Conservation (phyloP, 1,284 basidiomycete genomes). For the Cryptococcus hybrid region DNA sequence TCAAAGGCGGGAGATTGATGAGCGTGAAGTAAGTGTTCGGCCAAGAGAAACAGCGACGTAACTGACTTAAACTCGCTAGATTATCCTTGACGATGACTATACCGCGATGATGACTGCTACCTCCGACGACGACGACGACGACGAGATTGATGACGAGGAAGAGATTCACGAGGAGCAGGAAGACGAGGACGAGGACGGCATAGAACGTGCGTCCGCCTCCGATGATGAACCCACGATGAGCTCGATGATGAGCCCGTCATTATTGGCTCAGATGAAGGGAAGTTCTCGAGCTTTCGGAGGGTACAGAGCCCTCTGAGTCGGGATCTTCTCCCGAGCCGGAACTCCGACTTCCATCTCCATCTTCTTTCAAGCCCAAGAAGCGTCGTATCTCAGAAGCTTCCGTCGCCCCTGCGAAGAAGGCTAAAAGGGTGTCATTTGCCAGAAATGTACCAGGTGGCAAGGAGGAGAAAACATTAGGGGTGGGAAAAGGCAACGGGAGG, state of each 20-base stretch:
- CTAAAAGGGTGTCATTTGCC: constrained; percentile 33
- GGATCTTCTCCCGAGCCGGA: constrained; percentile 15
- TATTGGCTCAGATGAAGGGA: constrained; percentile 40
- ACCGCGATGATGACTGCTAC: constrained; percentile 35
- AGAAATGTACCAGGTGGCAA: background rate
- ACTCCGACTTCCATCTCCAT: constrained; percentile 15
- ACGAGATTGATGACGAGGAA: constrained; percentile 31
- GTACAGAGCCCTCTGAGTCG: constrained; percentile 35
- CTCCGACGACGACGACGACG: constrained; percentile 35
- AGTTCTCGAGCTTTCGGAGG: constrained; percentile 44
- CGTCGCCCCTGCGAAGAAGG: constrained; percentile 21
- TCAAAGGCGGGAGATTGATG: constrained; percentile 58
- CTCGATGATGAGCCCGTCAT: constrained; percentile 31
- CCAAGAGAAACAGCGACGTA: background rate
- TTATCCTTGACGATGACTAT: constrained; percentile 60
- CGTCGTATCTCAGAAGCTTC: constrained; percentile 15
- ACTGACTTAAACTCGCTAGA: constrained; percentile 21
- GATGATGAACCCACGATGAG: constrained; percentile 28
- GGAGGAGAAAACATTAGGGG: constrained; percentile 9
- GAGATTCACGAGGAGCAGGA: constrained; percentile 37
- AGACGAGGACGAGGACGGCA: constrained; percentile 45
- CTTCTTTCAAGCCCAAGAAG: constrained; percentile 8
- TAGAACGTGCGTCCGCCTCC: constrained; percentile 11
- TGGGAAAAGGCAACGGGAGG: constrained; percentile 17
- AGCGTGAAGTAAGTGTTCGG: constrained; percentile 51